Evolutionary conservation across 2,329 filamentous ascomycete genomes (phyloP).

Genomic region (Orbilia ellipsospora): DNA sequence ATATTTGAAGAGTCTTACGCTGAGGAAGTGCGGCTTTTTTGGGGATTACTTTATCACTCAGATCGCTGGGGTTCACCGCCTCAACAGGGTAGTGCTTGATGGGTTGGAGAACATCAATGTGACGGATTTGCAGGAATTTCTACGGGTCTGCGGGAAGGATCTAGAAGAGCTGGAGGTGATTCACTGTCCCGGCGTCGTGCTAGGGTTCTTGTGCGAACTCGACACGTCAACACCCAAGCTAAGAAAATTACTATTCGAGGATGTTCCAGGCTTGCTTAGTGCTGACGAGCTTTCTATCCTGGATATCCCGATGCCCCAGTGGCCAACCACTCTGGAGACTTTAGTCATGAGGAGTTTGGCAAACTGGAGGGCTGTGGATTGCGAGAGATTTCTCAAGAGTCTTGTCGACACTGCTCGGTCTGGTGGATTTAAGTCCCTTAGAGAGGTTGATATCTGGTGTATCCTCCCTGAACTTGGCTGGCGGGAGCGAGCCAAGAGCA

Average conservation of each 20-base stretch:
- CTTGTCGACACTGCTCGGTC: conserved; percentile 27
- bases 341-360: conserved; percentile 40
- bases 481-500: conserved; percentile 42
- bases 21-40: conserved; percentile 32
- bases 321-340: conserved; percentile 42
- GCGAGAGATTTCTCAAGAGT: conserved; percentile 34
- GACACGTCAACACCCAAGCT: conserved; percentile 42
- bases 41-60: conserved; percentile 39
- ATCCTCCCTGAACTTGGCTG: conserved; percentile 49
- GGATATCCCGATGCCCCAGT: conserved; percentile 41
- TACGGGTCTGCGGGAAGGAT: conserved; percentile 27
- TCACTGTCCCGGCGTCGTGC: conserved; percentile 20
- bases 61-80: conserved; percentile 30
- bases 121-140: conserved; percentile 22
- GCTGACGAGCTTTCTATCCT: conserved; percentile 19
- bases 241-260: conserved; percentile 36
- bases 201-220: conserved; percentile 33
- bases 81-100: conserved; percentile 25
- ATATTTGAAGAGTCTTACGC: conserved; percentile 35
- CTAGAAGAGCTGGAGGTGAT: conserved; percentile 38
- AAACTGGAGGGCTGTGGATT: conserved; percentile 44
- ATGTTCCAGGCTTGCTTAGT: conserved; percentile 31
- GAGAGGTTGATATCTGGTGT: conserved; percentile 51
- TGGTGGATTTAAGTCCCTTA: conserved; percentile 36
- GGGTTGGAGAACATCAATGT: conserved; percentile 13